Evolutionary conservation across 148 eudicot species (phyloP).

Genomic region (Rhododendron ferrugineum): DNA sequence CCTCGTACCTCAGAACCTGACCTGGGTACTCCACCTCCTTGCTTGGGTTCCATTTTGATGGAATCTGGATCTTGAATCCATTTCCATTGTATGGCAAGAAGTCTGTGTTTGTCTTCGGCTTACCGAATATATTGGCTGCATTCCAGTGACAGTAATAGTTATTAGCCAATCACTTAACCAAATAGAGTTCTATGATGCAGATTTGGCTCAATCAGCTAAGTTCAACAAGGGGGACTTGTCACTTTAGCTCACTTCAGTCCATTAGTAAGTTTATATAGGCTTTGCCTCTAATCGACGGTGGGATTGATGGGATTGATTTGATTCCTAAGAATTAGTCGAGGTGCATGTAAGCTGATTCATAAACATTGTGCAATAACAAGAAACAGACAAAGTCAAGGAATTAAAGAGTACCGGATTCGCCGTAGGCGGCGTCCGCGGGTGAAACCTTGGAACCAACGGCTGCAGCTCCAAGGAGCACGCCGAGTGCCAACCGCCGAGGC

Average conservation of each 20-base stretch:
- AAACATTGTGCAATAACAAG: neutral
- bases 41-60: slow-evolving; percentile 98
- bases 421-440: slow-evolving; percentile 96
- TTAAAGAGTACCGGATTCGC: slow-evolving; percentile 71
- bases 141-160: neutral
- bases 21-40: slow-evolving; percentile 91
- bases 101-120: slow-evolving; percentile 84
- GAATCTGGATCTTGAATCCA: slow-evolving; percentile 68
- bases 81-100: slow-evolving; percentile 57
- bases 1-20: slow-evolving; percentile 80
- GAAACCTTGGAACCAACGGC: slow-evolving; percentile 83
- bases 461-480: slow-evolving; percentile 83
- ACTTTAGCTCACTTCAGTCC: neutral
- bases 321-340: neutral
- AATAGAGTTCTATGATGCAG: neutral
- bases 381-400: neutral
- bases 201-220: neutral
- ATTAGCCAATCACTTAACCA: neutral
- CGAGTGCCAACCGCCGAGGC: slow-evolving; percentile 77
- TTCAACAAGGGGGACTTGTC: neutral
- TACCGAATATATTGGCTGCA: slow-evolving; percentile 94
- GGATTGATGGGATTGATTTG: too few species aligned
- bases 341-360: too few species aligned
- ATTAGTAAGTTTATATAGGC: too few species aligned
- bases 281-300: too few species aligned